Evolutionary conservation across 169 alveolate species (phyloP).

Genomic region (Cryptosporidium parvum): DNA sequence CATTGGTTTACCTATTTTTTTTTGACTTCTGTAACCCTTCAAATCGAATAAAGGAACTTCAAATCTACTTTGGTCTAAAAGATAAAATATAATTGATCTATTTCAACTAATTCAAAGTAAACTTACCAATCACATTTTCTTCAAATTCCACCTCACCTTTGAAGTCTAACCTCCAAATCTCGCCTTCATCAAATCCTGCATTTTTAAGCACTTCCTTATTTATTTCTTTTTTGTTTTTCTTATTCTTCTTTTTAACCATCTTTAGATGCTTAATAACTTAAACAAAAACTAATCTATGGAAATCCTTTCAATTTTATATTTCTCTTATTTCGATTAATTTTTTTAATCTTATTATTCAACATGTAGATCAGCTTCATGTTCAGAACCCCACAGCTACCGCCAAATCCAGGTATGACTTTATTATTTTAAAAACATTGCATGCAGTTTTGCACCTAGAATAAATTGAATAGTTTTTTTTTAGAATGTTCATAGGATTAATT

Average conservation of each 20-base stretch:
- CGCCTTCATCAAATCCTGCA: conserved; percentile 71
- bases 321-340: neutral
- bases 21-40: conserved; percentile 44
- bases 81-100: too few species aligned
- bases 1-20: conserved; percentile 29
- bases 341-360: conserved; percentile 12
- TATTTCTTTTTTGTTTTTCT: neutral
- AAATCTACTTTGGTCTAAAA: conserved; percentile 46
- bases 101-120: neutral
- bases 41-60: conserved; percentile 70
- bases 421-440: neutral
- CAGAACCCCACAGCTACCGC: conserved; percentile 57
- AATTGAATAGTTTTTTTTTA: neutral
- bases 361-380: conserved; percentile 28
- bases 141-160: conserved; percentile 23
- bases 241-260: conserved; percentile 20
- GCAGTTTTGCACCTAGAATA: neutral
- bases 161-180: conserved; percentile 68
- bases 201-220: conserved; percentile 24
- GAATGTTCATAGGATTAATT: neutral
- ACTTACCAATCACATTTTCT: conserved; percentile 64
- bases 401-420: conserved; percentile 34
- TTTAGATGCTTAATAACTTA: neutral
- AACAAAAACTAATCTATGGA: neutral
- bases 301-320: neutral